A percentile compares a stretch with the other conserved stretches of the same genome.
These are phyloP conservation scores for Russula griseocarnosa DNA, from an alignment of 768 basidiomycete genomes.

Conservation along the genomic window DNA sequence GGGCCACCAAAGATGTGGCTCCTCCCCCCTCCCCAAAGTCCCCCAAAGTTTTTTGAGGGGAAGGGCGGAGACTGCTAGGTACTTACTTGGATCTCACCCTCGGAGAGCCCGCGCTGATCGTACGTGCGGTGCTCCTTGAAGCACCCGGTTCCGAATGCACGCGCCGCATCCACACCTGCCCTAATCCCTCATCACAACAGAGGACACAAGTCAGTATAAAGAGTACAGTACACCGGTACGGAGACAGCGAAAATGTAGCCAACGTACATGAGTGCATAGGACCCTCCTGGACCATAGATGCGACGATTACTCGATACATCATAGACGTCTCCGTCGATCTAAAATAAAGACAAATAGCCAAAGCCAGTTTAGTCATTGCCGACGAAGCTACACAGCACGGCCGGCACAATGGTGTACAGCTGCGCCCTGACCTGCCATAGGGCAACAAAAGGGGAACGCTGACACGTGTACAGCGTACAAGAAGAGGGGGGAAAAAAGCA, in stretches of 20 bases:
- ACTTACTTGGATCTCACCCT: constrained; percentile 56
- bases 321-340: constrained; percentile 92
- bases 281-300: constrained; percentile 84
- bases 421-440: too few species aligned
- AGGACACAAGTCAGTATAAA: neutral
- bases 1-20: neutral
- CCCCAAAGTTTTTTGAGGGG: neutral
- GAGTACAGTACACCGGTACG: neutral
- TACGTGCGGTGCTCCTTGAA: constrained; percentile 88
- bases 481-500: neutral
- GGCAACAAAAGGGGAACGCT: neutral
- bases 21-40: neutral
- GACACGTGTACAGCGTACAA: neutral
- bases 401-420: too few species aligned
- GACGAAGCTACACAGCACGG: neutral
- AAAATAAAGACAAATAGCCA: constrained; percentile 1
- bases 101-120: constrained; percentile 78
- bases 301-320: constrained; percentile 78
- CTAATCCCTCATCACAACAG: constrained; percentile 38
- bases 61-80: neutral
- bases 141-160: constrained; percentile 92
- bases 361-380: constrained; percentile 39
- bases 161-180: constrained; percentile 83
- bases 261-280: constrained; percentile 67
- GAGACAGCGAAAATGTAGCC: neutral